Conservation (phyloP, 331 rosid genomes). For the Arachis monticola region DNA sequence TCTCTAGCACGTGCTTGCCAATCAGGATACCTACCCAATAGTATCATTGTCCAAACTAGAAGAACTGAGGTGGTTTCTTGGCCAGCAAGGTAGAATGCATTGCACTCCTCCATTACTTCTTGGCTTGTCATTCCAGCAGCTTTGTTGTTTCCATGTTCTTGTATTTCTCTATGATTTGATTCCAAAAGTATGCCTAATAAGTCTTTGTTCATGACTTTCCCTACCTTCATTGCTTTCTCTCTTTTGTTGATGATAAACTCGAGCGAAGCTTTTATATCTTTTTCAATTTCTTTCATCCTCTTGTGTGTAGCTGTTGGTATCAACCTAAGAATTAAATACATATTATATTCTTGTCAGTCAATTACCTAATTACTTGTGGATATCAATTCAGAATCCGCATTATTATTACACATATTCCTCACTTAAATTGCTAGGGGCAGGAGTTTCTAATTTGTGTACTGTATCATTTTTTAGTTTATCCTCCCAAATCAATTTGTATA, state of each 20-base stretch:
- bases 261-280: conserved; percentile 27
- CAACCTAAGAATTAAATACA: conserved; percentile 25
- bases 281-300: conserved; percentile 41
- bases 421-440: no score
- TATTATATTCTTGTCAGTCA: no score
- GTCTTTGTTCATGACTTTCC: conserved; percentile 18
- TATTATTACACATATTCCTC: no score
- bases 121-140: conserved; percentile 42
- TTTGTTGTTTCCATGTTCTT: conserved; percentile 40
- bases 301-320: conserved; percentile 40
- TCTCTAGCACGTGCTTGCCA: conserved; percentile 37
- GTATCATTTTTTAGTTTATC: no score
- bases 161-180: conserved; percentile 39
- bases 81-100: conserved; percentile 51
- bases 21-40: conserved; percentile 23
- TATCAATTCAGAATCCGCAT: no score
- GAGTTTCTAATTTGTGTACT: no score
- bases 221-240: conserved; percentile 37
- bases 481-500: no score
- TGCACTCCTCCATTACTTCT: conserved; percentile 55
- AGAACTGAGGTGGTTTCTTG: conserved; percentile 44
- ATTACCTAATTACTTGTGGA: no score
- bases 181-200: conserved; percentile 44
- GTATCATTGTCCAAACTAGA: conserved; percentile 33
- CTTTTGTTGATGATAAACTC: conserved; percentile 42